A percentile compares a stretch with the other conserved stretches of the same genome.
These are phyloP conservation scores for Suhomyces guaymorum DNA, from an alignment of 1,139 yeast species.

Conservation along the genomic window DNA sequence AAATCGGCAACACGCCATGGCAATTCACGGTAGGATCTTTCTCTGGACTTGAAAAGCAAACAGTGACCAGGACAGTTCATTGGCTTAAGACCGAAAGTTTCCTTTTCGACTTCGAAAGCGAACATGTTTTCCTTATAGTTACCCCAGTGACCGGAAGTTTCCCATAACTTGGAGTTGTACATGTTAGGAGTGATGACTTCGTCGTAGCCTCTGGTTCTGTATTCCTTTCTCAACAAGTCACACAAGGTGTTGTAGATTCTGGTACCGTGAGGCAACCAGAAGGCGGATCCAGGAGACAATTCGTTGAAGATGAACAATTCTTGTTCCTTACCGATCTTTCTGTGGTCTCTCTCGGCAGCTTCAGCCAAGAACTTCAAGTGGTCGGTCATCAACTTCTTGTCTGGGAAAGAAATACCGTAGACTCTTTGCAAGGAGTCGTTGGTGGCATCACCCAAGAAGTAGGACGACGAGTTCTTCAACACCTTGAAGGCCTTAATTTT, in stretches of 20 bases:
- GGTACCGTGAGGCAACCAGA: constrained; percentile 98
- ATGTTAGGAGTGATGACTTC: constrained; percentile 98
- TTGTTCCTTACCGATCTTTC: constrained; percentile 95
- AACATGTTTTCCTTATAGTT: constrained; percentile 97
- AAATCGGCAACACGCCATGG: constrained; percentile 97
- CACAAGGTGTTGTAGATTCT: constrained; percentile 87
- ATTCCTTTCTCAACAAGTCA: constrained; percentile 76
- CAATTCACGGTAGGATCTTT: constrained; percentile 88
- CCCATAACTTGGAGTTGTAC: constrained; percentile 95
- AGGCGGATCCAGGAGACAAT: constrained; percentile 95
- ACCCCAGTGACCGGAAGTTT: constrained; percentile 97
- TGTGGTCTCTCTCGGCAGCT: constrained; percentile 96
- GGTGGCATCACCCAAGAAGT: constrained; percentile 89
- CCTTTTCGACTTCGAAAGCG: constrained; percentile 93
- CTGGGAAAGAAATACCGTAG: constrained; percentile 98
- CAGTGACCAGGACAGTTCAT: constrained; percentile 99
- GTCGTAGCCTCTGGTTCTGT: constrained; percentile 88
- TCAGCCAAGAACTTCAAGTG: constrained; percentile 94
- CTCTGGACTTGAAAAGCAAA: constrained; percentile 80
- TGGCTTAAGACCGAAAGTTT: constrained; percentile 84
- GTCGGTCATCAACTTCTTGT: constrained; percentile 93
- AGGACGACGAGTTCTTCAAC: constrained; percentile 93
- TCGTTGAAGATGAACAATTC: constrained; percentile 94
- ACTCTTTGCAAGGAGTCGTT: constrained; percentile 97
- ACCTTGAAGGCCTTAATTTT: constrained; percentile 93